These are phyloP conservation scores for Triticum dicoccoides DNA, from an alignment of 176 grass and related monocot genomes.

Conservation along the genomic window DNA sequence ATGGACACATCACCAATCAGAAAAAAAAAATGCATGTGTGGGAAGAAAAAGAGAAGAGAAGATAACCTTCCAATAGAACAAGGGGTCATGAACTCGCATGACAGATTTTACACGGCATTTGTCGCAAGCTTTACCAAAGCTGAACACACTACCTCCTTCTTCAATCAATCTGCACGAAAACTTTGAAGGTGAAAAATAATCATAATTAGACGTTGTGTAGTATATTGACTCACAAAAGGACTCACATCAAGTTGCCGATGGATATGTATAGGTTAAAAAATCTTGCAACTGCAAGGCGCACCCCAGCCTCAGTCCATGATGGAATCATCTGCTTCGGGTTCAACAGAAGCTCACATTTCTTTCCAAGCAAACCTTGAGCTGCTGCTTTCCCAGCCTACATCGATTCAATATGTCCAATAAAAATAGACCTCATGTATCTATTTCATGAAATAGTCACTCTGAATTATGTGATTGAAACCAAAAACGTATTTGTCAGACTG, in stretches of 20 bases:
- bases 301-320: background rate
- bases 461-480: background rate
- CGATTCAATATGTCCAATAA: background rate
- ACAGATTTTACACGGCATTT: background rate
- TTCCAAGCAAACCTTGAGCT: constrained; percentile 7
- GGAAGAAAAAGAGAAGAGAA: background rate
- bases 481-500: background rate
- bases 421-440: background rate
- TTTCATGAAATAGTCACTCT: background rate
- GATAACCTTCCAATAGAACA: constrained; percentile 3
- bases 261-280: background rate
- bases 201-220: background rate
- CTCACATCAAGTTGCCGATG: background rate
- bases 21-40: background rate
- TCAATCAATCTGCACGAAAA: background rate
- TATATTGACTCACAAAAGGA: background rate
- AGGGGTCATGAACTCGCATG: background rate
- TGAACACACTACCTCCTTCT: background rate
- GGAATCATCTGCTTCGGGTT: background rate
- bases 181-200: background rate
- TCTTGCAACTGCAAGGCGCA: background rate
- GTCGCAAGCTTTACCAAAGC: background rate
- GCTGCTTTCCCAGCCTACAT: background rate
- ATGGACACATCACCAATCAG: background rate
- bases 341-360: background rate